Conservation (phyloP, 176 grass and related monocot genomes). For the Zea luxurians region DNA sequence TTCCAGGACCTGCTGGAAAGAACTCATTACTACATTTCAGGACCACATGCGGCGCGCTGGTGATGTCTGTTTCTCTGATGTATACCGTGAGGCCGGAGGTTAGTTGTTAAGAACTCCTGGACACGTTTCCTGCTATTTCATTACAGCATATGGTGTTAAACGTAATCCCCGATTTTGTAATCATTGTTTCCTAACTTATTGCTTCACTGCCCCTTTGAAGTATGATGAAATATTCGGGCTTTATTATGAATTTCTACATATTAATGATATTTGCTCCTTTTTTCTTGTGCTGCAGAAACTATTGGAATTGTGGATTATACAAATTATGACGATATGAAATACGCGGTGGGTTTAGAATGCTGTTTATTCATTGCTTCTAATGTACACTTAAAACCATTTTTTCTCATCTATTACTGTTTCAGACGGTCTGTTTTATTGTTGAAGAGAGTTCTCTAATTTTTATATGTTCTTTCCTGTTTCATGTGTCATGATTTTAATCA, state of each 20-base stretch:
- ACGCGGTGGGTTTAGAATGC: constrained; percentile 56
- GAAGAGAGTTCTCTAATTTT: not conserved
- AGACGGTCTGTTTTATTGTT: constrained; percentile 11
- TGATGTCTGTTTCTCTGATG: constrained; percentile 97
- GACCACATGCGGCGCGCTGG: constrained; percentile 91
- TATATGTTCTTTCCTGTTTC: constrained; percentile 18
- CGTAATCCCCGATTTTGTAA: constrained; percentile 8
- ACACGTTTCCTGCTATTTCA: not conserved
- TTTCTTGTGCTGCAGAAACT: constrained; percentile 60
- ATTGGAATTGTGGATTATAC: constrained; percentile 91
- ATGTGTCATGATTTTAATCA: not conserved
- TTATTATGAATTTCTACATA: constrained; percentile 7
- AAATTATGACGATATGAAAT: constrained; percentile 96
- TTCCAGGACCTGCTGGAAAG: not conserved
- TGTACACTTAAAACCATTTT: constrained; percentile 4
- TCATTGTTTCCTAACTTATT: not conserved
- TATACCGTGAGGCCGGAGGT: constrained; percentile 80
- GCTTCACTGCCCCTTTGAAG: constrained; percentile 2
- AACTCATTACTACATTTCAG: constrained; percentile 38
- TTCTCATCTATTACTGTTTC: constrained; percentile 8
- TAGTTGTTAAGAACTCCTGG: constrained; percentile 22
- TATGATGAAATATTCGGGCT: not conserved
- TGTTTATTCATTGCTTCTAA: not conserved
- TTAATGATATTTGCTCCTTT: constrained; percentile 4
- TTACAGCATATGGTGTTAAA: not conserved